phyloP scores from a whole-genome alignment of 2,329 filamentous ascomycete species.

The Aspergillus spinulosporus region DNA sequence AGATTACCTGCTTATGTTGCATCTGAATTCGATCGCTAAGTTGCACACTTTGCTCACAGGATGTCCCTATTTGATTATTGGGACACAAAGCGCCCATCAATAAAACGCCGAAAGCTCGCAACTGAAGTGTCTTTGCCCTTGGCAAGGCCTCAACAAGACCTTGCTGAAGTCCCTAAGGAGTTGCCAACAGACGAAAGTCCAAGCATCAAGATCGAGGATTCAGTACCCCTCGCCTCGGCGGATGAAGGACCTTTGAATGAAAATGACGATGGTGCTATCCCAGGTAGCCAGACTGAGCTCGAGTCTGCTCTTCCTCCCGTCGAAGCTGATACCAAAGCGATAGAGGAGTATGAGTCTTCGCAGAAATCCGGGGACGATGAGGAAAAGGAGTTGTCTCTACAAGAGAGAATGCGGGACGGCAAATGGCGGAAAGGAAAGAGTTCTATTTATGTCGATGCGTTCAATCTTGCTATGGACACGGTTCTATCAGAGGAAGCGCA shows the following conservation, averaged over 20 bases:
- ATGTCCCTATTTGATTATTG: conserved; percentile 42
- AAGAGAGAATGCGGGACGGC: conserved; percentile 56
- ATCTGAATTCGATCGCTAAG: neutral
- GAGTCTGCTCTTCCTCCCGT: conserved; percentile 71
- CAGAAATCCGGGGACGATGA: conserved; percentile 56
- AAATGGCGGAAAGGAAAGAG: conserved; percentile 75
- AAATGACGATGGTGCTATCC: conserved; percentile 25
- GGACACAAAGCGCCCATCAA: conserved; percentile 32
- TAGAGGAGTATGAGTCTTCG: conserved; percentile 75
- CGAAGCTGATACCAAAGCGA: conserved; percentile 67
- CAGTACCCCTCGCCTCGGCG: conserved; percentile 14
- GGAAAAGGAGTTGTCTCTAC: conserved; percentile 30
- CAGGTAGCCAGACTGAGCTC: conserved; percentile 61
- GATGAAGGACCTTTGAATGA: neutral
- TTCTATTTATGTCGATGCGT: conserved; percentile 96
- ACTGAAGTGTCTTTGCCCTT: conserved; percentile 12
- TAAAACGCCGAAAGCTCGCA: conserved; percentile 36
- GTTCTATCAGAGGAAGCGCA: conserved; percentile 87
- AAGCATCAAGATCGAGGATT: conserved; percentile 40
- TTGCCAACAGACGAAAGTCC: conserved; percentile 20
- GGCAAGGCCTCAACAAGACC: neutral
- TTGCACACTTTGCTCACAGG: conserved; percentile 9
- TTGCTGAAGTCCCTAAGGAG: conserved; percentile 10
- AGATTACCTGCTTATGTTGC: neutral
- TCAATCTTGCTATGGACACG: conserved; percentile 86